phyloP scores from a whole-genome alignment of 495 filamentous ascomycete species.

The Hypomontagnella monticulosa region DNA sequence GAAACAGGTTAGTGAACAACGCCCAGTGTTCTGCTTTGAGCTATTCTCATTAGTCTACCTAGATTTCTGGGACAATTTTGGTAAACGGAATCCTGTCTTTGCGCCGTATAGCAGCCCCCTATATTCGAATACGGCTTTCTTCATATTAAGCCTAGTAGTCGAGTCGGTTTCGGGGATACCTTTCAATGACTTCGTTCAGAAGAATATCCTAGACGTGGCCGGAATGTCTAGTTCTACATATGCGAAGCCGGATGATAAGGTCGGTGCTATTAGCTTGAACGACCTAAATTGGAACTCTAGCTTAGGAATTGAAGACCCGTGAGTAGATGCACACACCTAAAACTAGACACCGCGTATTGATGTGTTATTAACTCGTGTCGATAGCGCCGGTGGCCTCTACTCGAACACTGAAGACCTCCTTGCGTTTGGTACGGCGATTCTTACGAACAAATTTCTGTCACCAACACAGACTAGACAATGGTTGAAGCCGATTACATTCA shows the following conservation, averaged over 20 bases:
- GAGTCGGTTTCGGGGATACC: conserved; percentile 42
- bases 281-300: conserved; percentile 40
- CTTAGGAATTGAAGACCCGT: conserved; percentile 22
- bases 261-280: conserved; percentile 38
- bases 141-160: conserved; percentile 47
- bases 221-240: conserved; percentile 48
- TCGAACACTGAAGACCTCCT: conserved; percentile 59
- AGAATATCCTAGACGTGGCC: conserved; percentile 47
- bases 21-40: not conserved
- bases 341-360: too few relatives aligned
- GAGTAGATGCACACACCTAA: not conserved
- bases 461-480: conserved; percentile 57
- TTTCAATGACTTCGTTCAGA: conserved; percentile 37
- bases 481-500: conserved; percentile 62
- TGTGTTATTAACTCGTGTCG: not conserved
- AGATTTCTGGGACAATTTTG: conserved; percentile 46
- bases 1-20: conserved; percentile 20
- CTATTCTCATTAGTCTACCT: too few relatives aligned
- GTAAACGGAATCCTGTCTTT: conserved; percentile 43
- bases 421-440: conserved; percentile 60
- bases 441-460: conserved; percentile 56
- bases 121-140: conserved; percentile 51
- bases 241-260: conserved; percentile 43
- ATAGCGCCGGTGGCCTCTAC: conserved; percentile 60
- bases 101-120: conserved; percentile 43